These are phyloP conservation scores for Solanum virginianum DNA, from an alignment of 257 asterid genomes.

Conservation along the genomic window DNA sequence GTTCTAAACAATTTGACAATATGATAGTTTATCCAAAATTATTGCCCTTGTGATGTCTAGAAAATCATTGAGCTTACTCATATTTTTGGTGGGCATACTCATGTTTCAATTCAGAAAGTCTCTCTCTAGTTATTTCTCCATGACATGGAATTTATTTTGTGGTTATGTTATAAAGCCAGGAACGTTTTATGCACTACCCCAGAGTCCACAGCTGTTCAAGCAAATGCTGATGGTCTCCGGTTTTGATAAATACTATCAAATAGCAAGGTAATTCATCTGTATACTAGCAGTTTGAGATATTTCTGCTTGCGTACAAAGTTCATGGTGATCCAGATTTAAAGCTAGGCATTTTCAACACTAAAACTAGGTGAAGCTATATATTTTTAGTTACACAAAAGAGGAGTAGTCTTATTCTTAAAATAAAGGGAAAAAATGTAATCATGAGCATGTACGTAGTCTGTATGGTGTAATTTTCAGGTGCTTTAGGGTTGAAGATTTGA, in stretches of 20 bases:
- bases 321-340: not conserved
- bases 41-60: no score
- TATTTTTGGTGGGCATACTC: no score
- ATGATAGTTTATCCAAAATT: no score
- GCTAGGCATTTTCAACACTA: not conserved
- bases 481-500: constrained; percentile 95
- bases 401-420: not conserved
- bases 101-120: not conserved
- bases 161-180: constrained; percentile 68
- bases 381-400: not conserved
- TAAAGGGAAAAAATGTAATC: not conserved
- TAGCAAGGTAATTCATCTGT: constrained; percentile 61
- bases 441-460: not conserved
- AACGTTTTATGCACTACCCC: constrained; percentile 94
- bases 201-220: constrained; percentile 98
- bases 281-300: not conserved
- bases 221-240: constrained; percentile 99
- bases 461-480: constrained; percentile 37
- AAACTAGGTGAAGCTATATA: not conserved
- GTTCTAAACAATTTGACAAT: not conserved
- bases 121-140: constrained; percentile 5
- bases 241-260: constrained; percentile 82
- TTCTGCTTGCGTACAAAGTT: not conserved
- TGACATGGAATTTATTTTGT: constrained; percentile 17
- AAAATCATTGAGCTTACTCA: no score